Conservation (phyloP, 306 rosid genomes). For the Rubus parviflorus region DNA sequence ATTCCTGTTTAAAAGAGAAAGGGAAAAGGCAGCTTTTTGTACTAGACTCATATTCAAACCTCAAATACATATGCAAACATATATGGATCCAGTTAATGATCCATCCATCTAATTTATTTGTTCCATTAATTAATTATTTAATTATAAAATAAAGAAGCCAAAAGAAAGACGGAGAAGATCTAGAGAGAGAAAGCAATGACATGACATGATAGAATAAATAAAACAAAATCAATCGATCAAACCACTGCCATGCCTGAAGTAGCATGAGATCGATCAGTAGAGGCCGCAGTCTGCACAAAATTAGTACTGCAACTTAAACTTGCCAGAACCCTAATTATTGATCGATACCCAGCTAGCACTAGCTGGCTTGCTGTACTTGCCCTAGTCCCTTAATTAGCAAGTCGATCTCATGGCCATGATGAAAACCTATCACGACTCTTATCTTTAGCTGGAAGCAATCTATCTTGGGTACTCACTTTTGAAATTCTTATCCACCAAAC, state of each 20-base stretch:
- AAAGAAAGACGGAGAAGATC: slow-evolving; percentile 21
- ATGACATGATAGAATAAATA: slow-evolving; percentile 9
- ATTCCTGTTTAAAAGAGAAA: slow-evolving; percentile 34
- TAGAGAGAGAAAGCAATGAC: slow-evolving; percentile 26
- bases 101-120: slow-evolving; percentile 24
- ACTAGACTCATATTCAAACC: slow-evolving; percentile 37
- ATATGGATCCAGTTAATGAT: neutral
- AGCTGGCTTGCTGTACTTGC: neutral
- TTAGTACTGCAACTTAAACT: neutral
- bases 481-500: slow-evolving; percentile 18
- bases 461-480: slow-evolving; percentile 2
- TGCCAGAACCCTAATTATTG: neutral
- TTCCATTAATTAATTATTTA: neutral
- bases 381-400: neutral
- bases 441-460: slow-evolving; percentile 14
- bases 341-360: neutral
- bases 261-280: neutral
- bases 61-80: slow-evolving; percentile 33
- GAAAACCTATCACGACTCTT: neutral
- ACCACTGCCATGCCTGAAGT: neutral
- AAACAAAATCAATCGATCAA: neutral
- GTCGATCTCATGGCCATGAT: slow-evolving; percentile 1
- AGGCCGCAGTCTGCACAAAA: neutral
- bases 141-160: neutral
- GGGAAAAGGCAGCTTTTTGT: slow-evolving; percentile 40